These are phyloP conservation scores for Silene noctiflora DNA, from an alignment of 179 eudicot genomes.

Conservation along the genomic window DNA sequence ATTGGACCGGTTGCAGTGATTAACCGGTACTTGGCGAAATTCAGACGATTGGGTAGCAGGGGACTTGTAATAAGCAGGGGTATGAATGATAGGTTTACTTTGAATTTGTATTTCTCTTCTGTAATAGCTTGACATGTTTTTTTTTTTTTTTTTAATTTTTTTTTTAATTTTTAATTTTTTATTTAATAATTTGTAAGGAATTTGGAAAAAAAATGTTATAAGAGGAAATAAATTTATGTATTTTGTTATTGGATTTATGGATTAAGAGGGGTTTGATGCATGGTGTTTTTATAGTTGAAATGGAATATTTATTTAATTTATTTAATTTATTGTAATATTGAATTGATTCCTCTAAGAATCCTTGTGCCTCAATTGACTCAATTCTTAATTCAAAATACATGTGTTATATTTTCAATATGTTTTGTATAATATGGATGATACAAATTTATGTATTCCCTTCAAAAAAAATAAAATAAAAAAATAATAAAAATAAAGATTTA, in stretches of 20 bases:
- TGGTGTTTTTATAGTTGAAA: slow-evolving; percentile 14
- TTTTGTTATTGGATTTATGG: not conserved
- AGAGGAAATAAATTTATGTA: not conserved
- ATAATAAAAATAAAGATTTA: no score
- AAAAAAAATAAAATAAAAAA: no score
- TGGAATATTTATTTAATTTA: no score
- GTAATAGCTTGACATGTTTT: slow-evolving; percentile 3
- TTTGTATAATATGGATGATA: no score
- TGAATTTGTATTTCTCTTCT: not conserved
- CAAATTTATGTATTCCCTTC: no score
- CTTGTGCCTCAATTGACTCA: no score
- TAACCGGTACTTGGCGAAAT: not conserved
- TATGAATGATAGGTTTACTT: not conserved
- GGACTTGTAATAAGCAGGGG: slow-evolving; percentile 8
- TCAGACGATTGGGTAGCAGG: not conserved
- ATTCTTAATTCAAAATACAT: no score
- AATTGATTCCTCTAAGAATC: no score
- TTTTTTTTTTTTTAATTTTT: not conserved
- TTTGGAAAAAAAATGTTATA: not conserved
- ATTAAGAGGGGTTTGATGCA: not conserved
- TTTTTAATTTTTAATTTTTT: not conserved
- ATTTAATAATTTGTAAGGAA: not conserved
- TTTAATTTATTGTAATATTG: no score
- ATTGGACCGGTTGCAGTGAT: not conserved
- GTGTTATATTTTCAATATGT: no score